Evolutionary conservation across 2,329 filamentous ascomycete genomes (phyloP).

Genomic region (Colletotrichum tropicicola): DNA sequence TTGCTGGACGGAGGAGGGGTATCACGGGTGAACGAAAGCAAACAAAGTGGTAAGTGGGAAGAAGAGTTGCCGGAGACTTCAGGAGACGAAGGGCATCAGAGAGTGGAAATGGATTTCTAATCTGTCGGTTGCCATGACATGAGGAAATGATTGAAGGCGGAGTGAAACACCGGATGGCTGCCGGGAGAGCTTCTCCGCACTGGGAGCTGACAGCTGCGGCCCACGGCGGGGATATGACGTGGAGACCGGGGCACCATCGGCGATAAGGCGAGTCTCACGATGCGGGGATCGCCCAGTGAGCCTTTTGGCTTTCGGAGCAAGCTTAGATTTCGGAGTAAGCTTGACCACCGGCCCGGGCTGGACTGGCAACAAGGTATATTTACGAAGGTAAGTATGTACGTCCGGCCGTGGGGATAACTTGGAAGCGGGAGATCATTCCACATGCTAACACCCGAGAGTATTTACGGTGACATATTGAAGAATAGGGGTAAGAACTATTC

Average conservation of each 20-base stretch:
- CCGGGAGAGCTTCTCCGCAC: constrained; percentile 15
- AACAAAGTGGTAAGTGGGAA: not conserved
- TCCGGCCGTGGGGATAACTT: too few species aligned
- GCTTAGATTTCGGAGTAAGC: not conserved
- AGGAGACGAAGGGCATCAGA: not conserved
- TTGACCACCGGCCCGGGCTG: not conserved
- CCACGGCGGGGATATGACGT: constrained; percentile 21
- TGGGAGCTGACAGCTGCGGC: not conserved
- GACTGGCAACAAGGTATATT: too few species aligned
- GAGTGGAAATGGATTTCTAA: not conserved
- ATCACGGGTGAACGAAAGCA: not conserved
- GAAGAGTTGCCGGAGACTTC: not conserved
- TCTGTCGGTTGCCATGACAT: not conserved
- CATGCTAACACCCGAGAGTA: too few species aligned
- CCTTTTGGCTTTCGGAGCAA: not conserved
- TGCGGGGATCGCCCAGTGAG: constrained; percentile 9
- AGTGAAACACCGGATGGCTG: not conserved
- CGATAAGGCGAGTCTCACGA: constrained; percentile 3
- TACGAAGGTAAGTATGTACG: too few species aligned
- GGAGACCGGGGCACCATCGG: constrained; percentile 12
- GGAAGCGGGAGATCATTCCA: too few species aligned
- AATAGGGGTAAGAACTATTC: too few species aligned
- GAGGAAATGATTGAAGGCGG: not conserved
- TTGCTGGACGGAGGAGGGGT: not conserved
- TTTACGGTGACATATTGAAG: too few species aligned